phyloP scores from a whole-genome alignment of 2,329 filamentous ascomycete species.

The Emmonsiellopsis sp. region DNA sequence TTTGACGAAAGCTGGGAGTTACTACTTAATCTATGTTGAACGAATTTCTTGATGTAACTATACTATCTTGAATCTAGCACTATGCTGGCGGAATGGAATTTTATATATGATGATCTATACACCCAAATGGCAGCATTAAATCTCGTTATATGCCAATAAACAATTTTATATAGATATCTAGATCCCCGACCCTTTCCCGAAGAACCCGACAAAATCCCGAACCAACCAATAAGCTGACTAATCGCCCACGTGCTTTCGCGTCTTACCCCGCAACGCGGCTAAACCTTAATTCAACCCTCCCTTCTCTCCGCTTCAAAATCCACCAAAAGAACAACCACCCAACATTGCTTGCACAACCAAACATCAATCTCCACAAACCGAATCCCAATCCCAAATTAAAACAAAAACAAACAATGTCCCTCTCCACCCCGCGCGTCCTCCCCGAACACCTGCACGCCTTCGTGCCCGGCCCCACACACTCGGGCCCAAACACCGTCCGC shows the following conservation, averaged over 20 bases:
- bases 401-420: conserved; percentile 45
- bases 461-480: conserved; percentile 32
- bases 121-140: too few relatives aligned
- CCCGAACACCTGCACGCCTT: conserved; percentile 66
- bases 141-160: too few relatives aligned
- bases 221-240: not conserved
- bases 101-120: too few relatives aligned
- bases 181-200: not conserved
- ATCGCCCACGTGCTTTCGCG: conserved; percentile 1
- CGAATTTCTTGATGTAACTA: too few relatives aligned
- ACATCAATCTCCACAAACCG: not conserved
- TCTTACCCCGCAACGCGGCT: not conserved
- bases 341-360: not conserved
- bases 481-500: conserved; percentile 59
- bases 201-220: not conserved
- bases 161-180: too few relatives aligned
- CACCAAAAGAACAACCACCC: not conserved
- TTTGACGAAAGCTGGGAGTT: not conserved
- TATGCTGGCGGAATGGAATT: too few relatives aligned
- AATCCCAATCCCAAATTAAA: not conserved
- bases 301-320: not conserved
- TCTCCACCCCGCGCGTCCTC: conserved; percentile 74
- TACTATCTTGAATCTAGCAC: too few relatives aligned
- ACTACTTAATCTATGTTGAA: too few relatives aligned
- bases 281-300: not conserved